Evolutionary conservation across 1,139 yeast species (phyloP), one percentile per base, ranked within the genome.

Genomic region (Pichia sp.): DNA sequence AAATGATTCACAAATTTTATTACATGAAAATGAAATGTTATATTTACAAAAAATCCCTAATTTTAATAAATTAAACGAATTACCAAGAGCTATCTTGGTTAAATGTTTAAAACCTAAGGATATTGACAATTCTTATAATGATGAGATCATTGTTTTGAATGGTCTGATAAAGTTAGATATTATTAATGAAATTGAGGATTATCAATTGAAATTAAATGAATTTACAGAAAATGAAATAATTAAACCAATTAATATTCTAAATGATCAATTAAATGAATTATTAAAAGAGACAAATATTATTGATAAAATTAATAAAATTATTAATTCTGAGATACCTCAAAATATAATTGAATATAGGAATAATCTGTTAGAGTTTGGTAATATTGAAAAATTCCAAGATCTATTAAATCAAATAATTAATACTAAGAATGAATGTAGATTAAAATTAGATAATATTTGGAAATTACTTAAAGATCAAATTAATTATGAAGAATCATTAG

Each of bases 1-100:
- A 5, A 69, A 69, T 1, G 68, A 73, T 2, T 60, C 82, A n/a
- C 63, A 67, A 16, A 67, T 74, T 1, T 78, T 90, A 0, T 89
- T 84, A 53, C 74, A 80, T 55, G 96, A 89, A 53, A 89, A 89
- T 58, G 92, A 87, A 57, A 68, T 87, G 55, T 80, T 89, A 5
- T 87, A 87, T 61, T 63, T 85, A 39, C 80, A 83, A 51, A 64
- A 69, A 1, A 80, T 87, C 0, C 95, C 95, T 0, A 57, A 58
- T 0, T 61, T 59, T 4, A 52, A 62, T 0, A 68, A 70, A 2
- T 56, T 81, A 5, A 67, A 78, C 1, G 59, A 67, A 0, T 66
- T 82, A 4, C 60, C 66, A 0, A 73, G 76, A 1, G 80, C 78
- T 0, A 61, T 74, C 7, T 76, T 84, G 71, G 87, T 82, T 1